Evolutionary conservation across 352 stramenopile species (phyloP), one percentile per base, ranked within the genome.

Genomic region (Phytopythium aichiense): DNA sequence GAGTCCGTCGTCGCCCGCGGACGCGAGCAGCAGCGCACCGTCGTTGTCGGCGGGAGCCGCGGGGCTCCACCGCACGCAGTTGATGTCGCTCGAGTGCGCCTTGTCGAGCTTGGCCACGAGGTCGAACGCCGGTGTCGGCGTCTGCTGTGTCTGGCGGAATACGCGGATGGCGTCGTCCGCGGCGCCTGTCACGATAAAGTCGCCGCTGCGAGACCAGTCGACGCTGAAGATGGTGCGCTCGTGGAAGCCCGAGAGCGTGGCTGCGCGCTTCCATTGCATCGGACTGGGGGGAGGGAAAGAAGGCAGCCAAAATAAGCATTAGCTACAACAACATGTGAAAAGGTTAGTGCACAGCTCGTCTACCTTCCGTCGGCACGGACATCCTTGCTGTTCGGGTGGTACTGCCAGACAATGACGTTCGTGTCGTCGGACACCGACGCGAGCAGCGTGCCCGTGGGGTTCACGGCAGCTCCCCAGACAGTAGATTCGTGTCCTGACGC

Each of bases 351-450:
- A 43, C n/a, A 40, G 18, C 33, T 30, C 58, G 3, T 12, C 28
- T 45, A 87, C 76, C 69, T 81, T 56, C 71, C 76, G 50, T 89
- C 79, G 4, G 74, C 69, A 31, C 75, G 60, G 43, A 77, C 52
- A 18, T 84, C 71, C 45, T 79, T 74, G 31, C 70, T 81, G 69
- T 88, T 79, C 18, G 69, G 76, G 46, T 97, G 80, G 54, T 75
- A 74, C 61, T 95, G 88, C 92, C 95, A 99, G 61, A 99, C 83
- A 16, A 95, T 88, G n/a, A 99, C 70, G 43, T 67, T 86, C 43
- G 81, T 92, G 74, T 99, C 97, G 50, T 96, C 95, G 7, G 91
- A 98, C 42, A 88, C 87, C 1, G 89, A 95, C 11, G 95, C 86
- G 46, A 99, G 73, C 25, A 84, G 71, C 7, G 77, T 71, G 31